Conservation (phyloP, 2,329 filamentous ascomycete species). For the Botrytis porri region DNA sequence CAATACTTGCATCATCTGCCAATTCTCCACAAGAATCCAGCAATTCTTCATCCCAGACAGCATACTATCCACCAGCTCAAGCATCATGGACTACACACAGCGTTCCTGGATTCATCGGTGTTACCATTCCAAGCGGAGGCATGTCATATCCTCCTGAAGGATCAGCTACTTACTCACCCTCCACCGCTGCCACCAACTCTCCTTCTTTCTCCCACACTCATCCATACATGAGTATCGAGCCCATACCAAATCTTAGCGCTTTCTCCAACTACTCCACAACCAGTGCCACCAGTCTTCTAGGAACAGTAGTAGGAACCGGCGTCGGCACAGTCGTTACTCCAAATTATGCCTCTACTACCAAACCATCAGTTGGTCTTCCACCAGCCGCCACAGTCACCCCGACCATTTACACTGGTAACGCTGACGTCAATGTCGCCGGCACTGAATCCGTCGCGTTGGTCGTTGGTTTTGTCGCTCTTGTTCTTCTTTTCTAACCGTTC, state of each 20-base stretch:
- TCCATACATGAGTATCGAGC: background rate
- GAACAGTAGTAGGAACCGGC: background rate
- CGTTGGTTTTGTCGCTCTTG: background rate
- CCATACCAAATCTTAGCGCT: background rate
- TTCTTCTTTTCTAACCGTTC: background rate
- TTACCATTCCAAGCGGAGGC: background rate
- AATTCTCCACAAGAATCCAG: background rate
- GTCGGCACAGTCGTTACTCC: background rate
- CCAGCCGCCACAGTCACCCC: background rate
- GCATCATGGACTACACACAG: background rate
- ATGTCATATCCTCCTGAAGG: background rate
- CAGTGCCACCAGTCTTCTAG: background rate
- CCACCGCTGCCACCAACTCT: no score
- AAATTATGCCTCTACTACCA: background rate
- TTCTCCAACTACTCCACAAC: background rate
- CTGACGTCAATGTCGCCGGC: background rate
- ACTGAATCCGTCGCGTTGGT: background rate
- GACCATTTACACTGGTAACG: background rate
- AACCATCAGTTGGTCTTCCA: background rate
- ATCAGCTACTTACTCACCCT: background rate
- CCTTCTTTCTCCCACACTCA: background rate
- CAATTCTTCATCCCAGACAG: background rate
- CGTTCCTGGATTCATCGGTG: background rate
- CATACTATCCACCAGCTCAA: background rate
- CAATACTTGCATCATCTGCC: background rate